Evolutionary conservation across 495 filamentous ascomycete genomes (phyloP), one percentile per base, ranked within the genome.

Genomic region (Pyrenula massariospora): DNA sequence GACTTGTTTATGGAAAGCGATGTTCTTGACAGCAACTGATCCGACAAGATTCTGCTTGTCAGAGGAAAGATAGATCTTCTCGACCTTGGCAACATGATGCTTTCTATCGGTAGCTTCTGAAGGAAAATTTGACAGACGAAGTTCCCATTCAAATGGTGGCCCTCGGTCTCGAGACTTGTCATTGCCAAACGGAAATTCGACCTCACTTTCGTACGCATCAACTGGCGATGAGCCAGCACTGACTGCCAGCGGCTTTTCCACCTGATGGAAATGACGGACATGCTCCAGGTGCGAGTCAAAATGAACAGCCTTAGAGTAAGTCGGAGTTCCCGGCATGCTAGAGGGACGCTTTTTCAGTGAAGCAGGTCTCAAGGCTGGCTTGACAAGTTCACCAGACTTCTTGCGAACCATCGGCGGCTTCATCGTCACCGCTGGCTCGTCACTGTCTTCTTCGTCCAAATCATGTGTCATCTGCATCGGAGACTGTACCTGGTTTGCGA

Each of bases 311-410:
- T 98, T 98, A 31, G 86, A 84, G 66, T 90, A 97, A 0, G 91
- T 94, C 0, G 93, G 93, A 3, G 93, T 98, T 12, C 94, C 94
- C 5, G 93, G 93, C 90, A 97, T 94, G 69, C 92, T 96, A 0
- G 87, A 95, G 0, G 91, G 91, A 48, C 94, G 84, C 58, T 89
- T 79, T 52, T 82, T 78, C 51, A 68, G 59, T 2, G 84, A 86
- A 3, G 88, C 70, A 23, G 85, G 83, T 53, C 92, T 85, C 48
- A 98, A 77, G 1, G 93, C 95, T 3, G 93, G 95, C 60, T 92
- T 84, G 54, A 98, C 93, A 53, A 97, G 79, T 69, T 98, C 93
- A 22, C 93, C 93, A 47, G 93, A 97, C 77, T 98, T 98, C 77
- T 98, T 98, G 56, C 93, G 84, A 54, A 98, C 84, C 84, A 97